Evolutionary conservation across 2,329 filamentous ascomycete genomes (phyloP), one percentile per base, ranked within the genome.

Genomic region (Mollisiaceae sp.): DNA sequence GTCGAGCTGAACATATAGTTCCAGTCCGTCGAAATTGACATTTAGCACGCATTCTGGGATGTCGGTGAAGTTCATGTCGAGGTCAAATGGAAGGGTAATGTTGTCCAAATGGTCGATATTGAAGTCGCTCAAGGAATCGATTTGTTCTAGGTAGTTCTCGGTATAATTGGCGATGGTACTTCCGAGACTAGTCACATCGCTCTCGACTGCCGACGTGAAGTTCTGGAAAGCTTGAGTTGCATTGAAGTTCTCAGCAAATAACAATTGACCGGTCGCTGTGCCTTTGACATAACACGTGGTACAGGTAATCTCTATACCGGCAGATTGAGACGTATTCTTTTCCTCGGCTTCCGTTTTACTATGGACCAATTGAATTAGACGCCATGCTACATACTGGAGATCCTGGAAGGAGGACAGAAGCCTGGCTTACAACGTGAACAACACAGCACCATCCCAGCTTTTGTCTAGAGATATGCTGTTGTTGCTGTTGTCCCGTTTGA

Each of bases 281-380:
- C 82, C 83, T 63, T 82, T 82, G 62, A 85, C 73, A 70, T 86
- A 86, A 70, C 84, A 86, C 4, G 75, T 81, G 4, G 75, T 77
- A 71, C 83, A 85, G 12, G 76, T 75, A 39, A 84, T 78, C 58
- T 82, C 76, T n/a, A 83, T 69, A 2, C 74, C 68, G 22, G 65
- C 69, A 14, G 56, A 50, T 9, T 72, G 50, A 4, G 72, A 63
- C 12, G 71, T 61, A 8, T 73, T 74, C 1, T 72, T 66, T 14
- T 69, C 45, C 12, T 22, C 59, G 38, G 59, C 45, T 11, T 24
- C 52, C 32, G 71, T 62, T 18, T 62, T 64, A 32, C 36, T 27
- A 14, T 39, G 11, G 54, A 20, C 55, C 32, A 39, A 22, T 12
- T 36, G 9, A 35, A 11, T 36, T 14, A 20, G 69, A 63, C 77